Evolutionary conservation across 305 asterid genomes (phyloP).

Genomic region (Solanum chacoense): DNA sequence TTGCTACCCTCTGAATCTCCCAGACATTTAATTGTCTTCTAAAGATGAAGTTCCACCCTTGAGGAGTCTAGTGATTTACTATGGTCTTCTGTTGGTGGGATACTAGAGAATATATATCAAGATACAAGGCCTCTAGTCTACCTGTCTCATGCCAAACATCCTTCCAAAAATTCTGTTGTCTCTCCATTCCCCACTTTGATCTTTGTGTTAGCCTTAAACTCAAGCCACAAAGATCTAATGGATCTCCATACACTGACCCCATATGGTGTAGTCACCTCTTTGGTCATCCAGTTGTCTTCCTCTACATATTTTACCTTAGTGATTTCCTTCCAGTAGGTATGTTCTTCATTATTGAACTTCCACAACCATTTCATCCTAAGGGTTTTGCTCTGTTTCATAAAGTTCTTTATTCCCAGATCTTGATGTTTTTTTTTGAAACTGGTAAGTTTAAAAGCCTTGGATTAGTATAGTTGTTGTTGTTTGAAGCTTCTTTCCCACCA

Average conservation of each 20-base stretch:
- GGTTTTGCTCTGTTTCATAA: neutral
- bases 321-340: neutral
- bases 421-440: neutral
- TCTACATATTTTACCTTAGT: neutral
- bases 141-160: neutral
- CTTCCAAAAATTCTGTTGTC: neutral
- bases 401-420: neutral
- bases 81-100: neutral
- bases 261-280: neutral
- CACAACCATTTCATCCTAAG: neutral
- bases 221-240: neutral
- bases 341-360: neutral
- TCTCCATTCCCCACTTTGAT: neutral
- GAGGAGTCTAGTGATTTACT: neutral
- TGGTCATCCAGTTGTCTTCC: neutral
- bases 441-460: neutral
- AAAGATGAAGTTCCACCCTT: neutral
- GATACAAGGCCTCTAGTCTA: neutral
- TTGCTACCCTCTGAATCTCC: neutral
- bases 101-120: neutral
- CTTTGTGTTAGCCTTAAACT: neutral
- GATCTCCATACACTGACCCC: neutral
- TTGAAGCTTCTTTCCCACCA: neutral
- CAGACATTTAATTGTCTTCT: neutral
- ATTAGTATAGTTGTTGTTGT: neutral